Percentiles rank a stretch among this genome's conserved stretches.
Conservation (phyloP, 163 green algal genomes). For the Chlorella variabilis region DNA sequence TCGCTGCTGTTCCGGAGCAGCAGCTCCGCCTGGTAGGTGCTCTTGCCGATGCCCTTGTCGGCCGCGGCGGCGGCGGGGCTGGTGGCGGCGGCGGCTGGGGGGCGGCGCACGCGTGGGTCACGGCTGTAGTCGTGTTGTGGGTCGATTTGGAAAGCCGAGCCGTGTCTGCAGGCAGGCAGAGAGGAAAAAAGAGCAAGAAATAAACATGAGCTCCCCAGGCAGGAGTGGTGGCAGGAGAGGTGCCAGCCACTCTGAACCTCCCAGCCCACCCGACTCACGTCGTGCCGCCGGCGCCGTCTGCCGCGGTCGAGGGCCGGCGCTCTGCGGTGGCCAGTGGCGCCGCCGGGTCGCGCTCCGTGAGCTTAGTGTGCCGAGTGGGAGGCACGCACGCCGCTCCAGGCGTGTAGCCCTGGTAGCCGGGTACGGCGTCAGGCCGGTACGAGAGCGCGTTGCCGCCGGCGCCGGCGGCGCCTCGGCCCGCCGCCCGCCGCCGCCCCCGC, state of each 20-base stretch:
- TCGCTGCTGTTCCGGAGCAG: background rate
- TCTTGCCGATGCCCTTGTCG: background rate
- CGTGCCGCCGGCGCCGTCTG: background rate
- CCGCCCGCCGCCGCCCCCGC: background rate
- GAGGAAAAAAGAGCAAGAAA: no score
- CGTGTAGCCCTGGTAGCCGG: background rate
- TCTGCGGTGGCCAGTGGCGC: background rate
- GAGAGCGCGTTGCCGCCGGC: constrained; percentile 3
- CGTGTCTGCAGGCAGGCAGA: background rate
- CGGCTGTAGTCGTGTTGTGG: background rate
- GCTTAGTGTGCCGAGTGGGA: background rate
- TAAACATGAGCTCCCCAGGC: no score
- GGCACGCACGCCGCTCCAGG: constrained; percentile 10
- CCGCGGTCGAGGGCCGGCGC: background rate
- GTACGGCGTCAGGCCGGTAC: background rate
- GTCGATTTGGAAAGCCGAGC: background rate
- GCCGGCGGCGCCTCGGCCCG: background rate
- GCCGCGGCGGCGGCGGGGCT: no score
- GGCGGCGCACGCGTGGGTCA: background rate
- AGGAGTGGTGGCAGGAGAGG: background rate
- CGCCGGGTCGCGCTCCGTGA: constrained; percentile 1
- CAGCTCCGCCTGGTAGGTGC: constrained; percentile 25
- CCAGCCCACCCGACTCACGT: background rate
- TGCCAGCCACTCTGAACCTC: no score
- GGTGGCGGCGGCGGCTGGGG: background rate